These are phyloP conservation scores for Cardamine resedifolia DNA, from an alignment of 345 rosid genomes.

Conservation along the genomic window DNA sequence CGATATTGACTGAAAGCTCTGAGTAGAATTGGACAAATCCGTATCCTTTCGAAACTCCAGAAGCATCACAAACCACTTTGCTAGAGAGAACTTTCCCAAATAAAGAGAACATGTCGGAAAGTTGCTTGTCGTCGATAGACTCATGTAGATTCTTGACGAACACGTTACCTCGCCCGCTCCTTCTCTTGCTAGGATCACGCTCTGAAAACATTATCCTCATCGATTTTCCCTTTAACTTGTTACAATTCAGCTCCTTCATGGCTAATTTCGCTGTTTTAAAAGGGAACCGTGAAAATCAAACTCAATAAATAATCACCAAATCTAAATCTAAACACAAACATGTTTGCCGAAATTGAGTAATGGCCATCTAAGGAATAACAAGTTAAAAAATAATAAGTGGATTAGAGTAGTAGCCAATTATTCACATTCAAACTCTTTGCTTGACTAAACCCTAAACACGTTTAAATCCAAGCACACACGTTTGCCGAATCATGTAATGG, in stretches of 20 bases:
- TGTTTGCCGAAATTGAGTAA: neutral
- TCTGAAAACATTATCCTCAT: conserved; percentile 65
- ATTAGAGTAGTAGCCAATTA: neutral
- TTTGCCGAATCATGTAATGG: too few relatives aligned
- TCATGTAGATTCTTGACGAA: conserved; percentile 61
- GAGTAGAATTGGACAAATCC: conserved; percentile 69
- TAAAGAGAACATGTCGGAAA: conserved; percentile 44
- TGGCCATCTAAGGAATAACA: neutral
- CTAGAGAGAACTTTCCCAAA: conserved; percentile 55
- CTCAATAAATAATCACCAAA: neutral
- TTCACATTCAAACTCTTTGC: neutral
- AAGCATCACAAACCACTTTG: conserved; percentile 57
- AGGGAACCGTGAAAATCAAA: neutral
- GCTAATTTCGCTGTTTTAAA: conserved; percentile 52
- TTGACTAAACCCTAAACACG: neutral
- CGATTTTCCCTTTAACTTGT: conserved; percentile 47
- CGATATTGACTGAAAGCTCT: conserved; percentile 50
- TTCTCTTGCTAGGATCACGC: conserved; percentile 50
- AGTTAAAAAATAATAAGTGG: too few relatives aligned
- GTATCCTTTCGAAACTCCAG: conserved; percentile 50
- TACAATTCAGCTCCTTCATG: conserved; percentile 43
- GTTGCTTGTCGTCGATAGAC: conserved; percentile 37
- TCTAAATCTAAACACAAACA: neutral
- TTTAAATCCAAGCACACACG: too few relatives aligned
- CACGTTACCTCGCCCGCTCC: conserved; percentile 52